These are phyloP conservation scores for Suillus sp. DNA, from an alignment of 768 basidiomycete genomes.

Conservation along the genomic window DNA sequence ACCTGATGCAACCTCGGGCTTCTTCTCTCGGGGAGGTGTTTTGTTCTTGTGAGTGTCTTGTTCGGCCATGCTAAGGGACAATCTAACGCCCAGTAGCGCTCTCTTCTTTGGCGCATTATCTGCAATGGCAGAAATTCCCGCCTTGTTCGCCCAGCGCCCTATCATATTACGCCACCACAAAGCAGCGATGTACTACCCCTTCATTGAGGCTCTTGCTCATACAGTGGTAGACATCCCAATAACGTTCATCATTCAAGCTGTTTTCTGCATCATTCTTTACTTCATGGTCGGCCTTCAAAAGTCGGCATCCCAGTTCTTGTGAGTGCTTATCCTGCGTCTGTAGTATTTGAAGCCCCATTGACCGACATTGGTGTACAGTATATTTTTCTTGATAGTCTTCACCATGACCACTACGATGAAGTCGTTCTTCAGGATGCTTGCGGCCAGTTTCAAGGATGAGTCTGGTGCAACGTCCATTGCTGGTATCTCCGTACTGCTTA, in stretches of 20 bases:
- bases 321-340: conserved; percentile 17
- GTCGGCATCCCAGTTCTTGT: conserved; percentile 25
- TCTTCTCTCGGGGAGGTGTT: conserved; percentile 66
- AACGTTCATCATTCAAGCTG: conserved; percentile 24
- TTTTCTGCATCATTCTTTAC: conserved; percentile 21
- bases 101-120: conserved; percentile 53
- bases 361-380: conserved; percentile 49
- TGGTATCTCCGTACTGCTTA: conserved; percentile 37
- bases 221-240: conserved; percentile 50
- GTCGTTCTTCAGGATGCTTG: conserved; percentile 69
- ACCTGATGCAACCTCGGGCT: conserved; percentile 34
- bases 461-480: conserved; percentile 47
- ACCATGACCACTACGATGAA: conserved; percentile 65
- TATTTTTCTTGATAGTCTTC: conserved; percentile 55
- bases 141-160: conserved; percentile 45
- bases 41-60: conserved; percentile 63
- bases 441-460: conserved; percentile 53
- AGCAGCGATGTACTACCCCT: conserved; percentile 52
- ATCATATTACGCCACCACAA: conserved; percentile 46
- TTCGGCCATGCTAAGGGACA: conserved; percentile 27
- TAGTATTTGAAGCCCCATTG: conserved; percentile 40
- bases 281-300: conserved; percentile 24
- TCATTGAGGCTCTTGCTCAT: conserved; percentile 45
- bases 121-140: conserved; percentile 55
- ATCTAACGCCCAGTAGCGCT: conserved; percentile 47